Evolutionary conservation across 2,329 filamentous ascomycete species (phyloP), one percentile per base, ranked within the genome.

Genomic region (Dactylellina leptospora): DNA sequence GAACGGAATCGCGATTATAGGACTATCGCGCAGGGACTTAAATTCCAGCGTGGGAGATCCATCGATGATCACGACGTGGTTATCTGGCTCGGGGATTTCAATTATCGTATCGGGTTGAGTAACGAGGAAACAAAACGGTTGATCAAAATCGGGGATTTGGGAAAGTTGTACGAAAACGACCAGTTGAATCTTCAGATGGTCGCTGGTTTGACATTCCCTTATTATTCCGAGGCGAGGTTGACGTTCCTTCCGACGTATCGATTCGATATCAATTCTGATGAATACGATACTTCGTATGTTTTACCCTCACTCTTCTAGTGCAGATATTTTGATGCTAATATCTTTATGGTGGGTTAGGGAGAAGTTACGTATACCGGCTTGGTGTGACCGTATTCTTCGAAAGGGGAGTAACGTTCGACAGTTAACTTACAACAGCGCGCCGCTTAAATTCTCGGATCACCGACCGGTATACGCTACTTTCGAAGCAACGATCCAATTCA

Each of bases 161-260:
- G 89, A 62, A 88, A 85, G 16, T 81, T 97, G 53, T 96, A 96
- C 78, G 90, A 95, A 73, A 96, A 97, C 77, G 93, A 97, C 77
- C 93, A 97, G 83, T 85, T 99, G 63, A 97, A 97, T 78, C 82
- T 97, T 6, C 93, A 97, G 83, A 99, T 97, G 95, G 88, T 96
- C 53, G 90, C 91, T 59, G 95, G 93, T 0, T 84, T 92, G 45
- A 88, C 91, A 0, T 99, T 99, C 76, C 91, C 88, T 1, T 96
- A 90, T 78, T 99, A 97, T 79, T 93, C 91, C 0, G 95, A 99
- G 81, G 89, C 90, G 3, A 86, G 86, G 60, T 96, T 97, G 75
- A 89, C 84, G 1, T 99, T 99, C 78, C 84, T 90, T 77, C 95
- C 95, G 0, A 99, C 95, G 0, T 99, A 99, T 82, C 96, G 96